Evolutionary conservation across 2,329 filamentous ascomycete species (phyloP).

Genomic region (Lojkania enalia): DNA sequence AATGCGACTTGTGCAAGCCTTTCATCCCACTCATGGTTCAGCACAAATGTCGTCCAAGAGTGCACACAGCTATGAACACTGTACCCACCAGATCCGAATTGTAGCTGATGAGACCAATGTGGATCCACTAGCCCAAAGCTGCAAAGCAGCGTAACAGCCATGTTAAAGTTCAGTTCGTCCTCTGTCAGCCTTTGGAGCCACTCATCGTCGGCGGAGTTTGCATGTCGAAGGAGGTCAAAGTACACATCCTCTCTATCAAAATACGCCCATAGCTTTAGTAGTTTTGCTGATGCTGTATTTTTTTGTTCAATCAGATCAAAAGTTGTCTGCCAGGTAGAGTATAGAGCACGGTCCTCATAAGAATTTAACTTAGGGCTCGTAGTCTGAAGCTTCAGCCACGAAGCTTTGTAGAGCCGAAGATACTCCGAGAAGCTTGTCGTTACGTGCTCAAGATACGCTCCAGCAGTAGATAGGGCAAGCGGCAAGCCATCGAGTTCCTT

Average conservation of each 20-base stretch:
- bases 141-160: slow-evolving; percentile 33
- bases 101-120: slow-evolving; percentile 12
- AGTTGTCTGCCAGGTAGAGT: slow-evolving; percentile 21
- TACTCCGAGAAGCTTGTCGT: slow-evolving; percentile 19
- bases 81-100: slow-evolving; percentile 28
- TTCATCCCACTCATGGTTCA: slow-evolving; percentile 27
- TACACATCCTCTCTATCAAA: slow-evolving; percentile 48
- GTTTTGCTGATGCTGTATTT: slow-evolving; percentile 16
- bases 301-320: slow-evolving; percentile 17
- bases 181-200: slow-evolving; percentile 32
- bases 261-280: slow-evolving; percentile 22
- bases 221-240: slow-evolving; percentile 47
- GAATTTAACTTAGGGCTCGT: slow-evolving; percentile 17
- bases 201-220: slow-evolving; percentile 7
- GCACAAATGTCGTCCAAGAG: slow-evolving; percentile 32
- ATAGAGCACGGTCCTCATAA: slow-evolving; percentile 28
- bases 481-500: slow-evolving; percentile 20
- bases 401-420: slow-evolving; percentile 41
- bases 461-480: slow-evolving; percentile 18
- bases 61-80: slow-evolving; percentile 43
- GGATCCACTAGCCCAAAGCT: slow-evolving; percentile 34
- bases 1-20: slow-evolving; percentile 18
- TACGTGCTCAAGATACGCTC: slow-evolving; percentile 22
- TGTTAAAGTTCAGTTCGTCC: slow-evolving; percentile 29
- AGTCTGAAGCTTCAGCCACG: slow-evolving; percentile 23